A percentile compares a stretch with the other conserved stretches of the same genome.
These are phyloP conservation scores for Gremmenia infestans DNA, from an alignment of 2,329 filamentous ascomycete genomes.

Conservation along the genomic window DNA sequence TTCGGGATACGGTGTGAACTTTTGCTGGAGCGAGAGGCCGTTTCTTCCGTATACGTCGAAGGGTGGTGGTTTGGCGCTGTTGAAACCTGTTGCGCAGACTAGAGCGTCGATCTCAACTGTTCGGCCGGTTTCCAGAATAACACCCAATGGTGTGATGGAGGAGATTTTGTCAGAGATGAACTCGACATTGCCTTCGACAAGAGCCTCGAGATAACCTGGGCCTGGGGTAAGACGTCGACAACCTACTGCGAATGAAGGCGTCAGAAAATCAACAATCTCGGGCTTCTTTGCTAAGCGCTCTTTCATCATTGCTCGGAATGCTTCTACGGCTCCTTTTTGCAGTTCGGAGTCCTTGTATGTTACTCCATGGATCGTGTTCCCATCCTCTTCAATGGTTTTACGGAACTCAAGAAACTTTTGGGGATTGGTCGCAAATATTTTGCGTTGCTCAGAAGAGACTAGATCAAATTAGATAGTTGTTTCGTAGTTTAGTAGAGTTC, in stretches of 20 bases:
- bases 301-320: conserved; percentile 37
- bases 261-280: conserved; percentile 26
- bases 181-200: conserved; percentile 34
- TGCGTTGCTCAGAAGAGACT: conserved; percentile 40
- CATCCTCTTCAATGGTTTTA: conserved; percentile 40
- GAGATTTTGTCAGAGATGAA: conserved; percentile 42
- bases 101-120: conserved; percentile 34
- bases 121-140: conserved; percentile 29
- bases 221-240: conserved; percentile 40
- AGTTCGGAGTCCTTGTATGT: conserved; percentile 35
- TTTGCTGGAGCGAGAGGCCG: conserved; percentile 16
- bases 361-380: conserved; percentile 39
- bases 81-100: conserved; percentile 35
- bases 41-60: conserved; percentile 26
- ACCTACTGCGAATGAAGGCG: conserved; percentile 41
- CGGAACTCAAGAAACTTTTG: conserved; percentile 37
- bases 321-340: conserved; percentile 32
- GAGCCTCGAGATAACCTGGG: conserved; percentile 37
- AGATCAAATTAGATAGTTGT: neutral
- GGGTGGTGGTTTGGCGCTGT: conserved; percentile 24
- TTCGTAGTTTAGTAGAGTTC: neutral
- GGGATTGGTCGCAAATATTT: conserved; percentile 35
- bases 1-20: conserved; percentile 28
- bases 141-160: conserved; percentile 33
- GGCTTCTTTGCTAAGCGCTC: conserved; percentile 38